phyloP scores from a whole-genome alignment of 345 rosid species.

The Brassica nigra region DNA sequence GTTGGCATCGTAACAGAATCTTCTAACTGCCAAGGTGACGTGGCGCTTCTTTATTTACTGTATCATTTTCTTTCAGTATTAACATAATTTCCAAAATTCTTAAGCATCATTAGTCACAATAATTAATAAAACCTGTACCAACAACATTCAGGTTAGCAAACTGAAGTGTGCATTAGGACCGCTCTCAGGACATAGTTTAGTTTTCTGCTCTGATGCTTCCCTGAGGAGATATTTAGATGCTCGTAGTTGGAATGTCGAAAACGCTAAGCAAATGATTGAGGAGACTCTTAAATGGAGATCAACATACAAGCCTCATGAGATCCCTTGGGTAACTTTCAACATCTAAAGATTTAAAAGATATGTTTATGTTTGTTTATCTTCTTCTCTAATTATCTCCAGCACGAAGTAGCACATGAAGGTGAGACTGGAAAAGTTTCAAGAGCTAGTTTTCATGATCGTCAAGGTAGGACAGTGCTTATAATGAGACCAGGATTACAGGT shows the following conservation, averaged over 20 bases:
- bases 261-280: slow-evolving; percentile 77
- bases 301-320: slow-evolving; percentile 84
- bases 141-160: slow-evolving; percentile 57
- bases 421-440: slow-evolving; percentile 88
- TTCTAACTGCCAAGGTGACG: too few relatives aligned
- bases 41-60: too few relatives aligned
- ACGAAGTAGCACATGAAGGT: slow-evolving; percentile 86
- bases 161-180: slow-evolving; percentile 71
- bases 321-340: slow-evolving; percentile 70
- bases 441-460: slow-evolving; percentile 74
- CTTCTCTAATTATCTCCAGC: slow-evolving; percentile 41
- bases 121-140: not conserved
- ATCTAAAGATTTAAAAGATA: not conserved
- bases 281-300: slow-evolving; percentile 88
- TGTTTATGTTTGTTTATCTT: not conserved
- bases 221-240: slow-evolving; percentile 85
- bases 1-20: too few relatives aligned
- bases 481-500: slow-evolving; percentile 95
- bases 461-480: slow-evolving; percentile 84
- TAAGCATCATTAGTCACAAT: not conserved
- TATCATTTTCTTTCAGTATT: not conserved
- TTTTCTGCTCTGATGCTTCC: slow-evolving; percentile 68
- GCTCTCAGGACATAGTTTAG: slow-evolving; percentile 61
- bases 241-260: slow-evolving; percentile 81
- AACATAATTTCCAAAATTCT: not conserved